Percentiles rank a stretch among this genome's conserved stretches.
Conservation (phyloP, 257 asterid genomes). For the Datura wrightii region DNA sequence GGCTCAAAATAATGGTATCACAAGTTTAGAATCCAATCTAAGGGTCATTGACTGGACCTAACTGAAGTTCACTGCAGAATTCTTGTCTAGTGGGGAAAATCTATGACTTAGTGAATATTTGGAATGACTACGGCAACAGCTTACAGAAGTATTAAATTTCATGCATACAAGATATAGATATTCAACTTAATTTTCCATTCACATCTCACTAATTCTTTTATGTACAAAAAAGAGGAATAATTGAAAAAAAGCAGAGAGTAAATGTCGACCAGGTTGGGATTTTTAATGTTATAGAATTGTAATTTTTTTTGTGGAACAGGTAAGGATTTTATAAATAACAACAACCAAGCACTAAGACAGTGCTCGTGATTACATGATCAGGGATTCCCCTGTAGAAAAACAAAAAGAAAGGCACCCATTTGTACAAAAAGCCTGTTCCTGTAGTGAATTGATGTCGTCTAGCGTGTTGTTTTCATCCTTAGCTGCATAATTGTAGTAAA, state of each 20-base stretch:
- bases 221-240: too few relatives aligned
- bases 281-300: background rate
- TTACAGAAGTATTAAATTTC: background rate
- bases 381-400: background rate
- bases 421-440: background rate
- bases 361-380: too few relatives aligned
- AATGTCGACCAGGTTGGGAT: background rate
- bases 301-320: too few relatives aligned
- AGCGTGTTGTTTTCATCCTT: background rate
- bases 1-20: too few relatives aligned
- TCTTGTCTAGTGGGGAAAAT: background rate
- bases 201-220: background rate
- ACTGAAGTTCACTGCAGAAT: background rate
- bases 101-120: background rate
- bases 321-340: too few relatives aligned
- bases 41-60: too few relatives aligned
- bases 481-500: background rate
- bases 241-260: background rate
- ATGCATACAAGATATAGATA: background rate
- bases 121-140: background rate
- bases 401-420: background rate
- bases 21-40: too few relatives aligned
- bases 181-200: background rate
- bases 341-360: too few relatives aligned
- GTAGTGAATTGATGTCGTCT: background rate